These are phyloP conservation scores for Stagonosporopsis rhizophila DNA, from an alignment of 2,329 filamentous ascomycete species.

Conservation along the genomic window DNA sequence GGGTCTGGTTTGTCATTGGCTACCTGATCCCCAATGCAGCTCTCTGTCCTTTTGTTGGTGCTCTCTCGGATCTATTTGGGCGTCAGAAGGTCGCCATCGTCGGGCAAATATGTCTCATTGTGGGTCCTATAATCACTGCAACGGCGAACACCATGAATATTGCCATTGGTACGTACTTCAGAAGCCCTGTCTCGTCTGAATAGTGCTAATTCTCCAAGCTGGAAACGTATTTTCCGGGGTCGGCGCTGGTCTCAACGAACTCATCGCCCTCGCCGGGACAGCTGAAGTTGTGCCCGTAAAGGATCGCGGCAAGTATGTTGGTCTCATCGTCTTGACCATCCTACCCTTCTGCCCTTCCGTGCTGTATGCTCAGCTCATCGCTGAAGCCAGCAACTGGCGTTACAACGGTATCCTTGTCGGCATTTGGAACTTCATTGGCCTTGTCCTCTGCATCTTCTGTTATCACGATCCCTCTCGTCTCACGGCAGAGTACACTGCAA, in stretches of 20 bases:
- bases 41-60: constrained; percentile 69
- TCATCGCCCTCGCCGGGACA: constrained; percentile 72
- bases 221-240: constrained; percentile 63
- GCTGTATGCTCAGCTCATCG: constrained; percentile 66
- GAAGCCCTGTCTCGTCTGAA: no score
- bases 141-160: constrained; percentile 42
- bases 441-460: constrained; percentile 58
- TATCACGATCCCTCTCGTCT: constrained; percentile 50
- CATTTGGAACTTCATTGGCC: constrained; percentile 60
- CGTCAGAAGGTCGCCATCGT: constrained; percentile 42
- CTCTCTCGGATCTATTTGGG: constrained; percentile 45
- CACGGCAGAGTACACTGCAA: constrained; percentile 49
- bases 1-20: constrained; percentile 62
- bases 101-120: constrained; percentile 45
- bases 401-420: constrained; percentile 62
- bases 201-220: constrained; percentile 17
- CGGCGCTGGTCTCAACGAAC: constrained; percentile 71
- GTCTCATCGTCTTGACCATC: constrained; percentile 66
- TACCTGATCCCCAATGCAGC: constrained; percentile 65
- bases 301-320: constrained; percentile 70
- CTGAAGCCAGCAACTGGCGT: constrained; percentile 59
- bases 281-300: constrained; percentile 71
- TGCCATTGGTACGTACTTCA: constrained; percentile 31
- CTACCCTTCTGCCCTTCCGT: constrained; percentile 69
- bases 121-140: constrained; percentile 44